Conservation (phyloP, 306 rosid genomes). For the Rosa persica region DNA sequence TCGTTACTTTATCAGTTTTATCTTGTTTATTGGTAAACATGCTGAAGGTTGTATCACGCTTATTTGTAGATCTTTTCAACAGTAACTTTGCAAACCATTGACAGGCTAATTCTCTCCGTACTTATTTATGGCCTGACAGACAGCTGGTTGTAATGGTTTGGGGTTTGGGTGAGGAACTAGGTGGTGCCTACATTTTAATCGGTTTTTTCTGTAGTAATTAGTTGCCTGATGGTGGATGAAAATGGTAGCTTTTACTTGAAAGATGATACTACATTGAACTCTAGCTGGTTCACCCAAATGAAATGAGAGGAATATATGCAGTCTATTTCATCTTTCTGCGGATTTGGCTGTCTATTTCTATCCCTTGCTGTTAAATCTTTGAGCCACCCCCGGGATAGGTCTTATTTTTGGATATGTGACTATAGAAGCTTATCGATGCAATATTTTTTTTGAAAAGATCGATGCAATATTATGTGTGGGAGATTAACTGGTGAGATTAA, state of each 20-base stretch:
- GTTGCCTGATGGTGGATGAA: not conserved
- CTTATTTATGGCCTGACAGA: not conserved
- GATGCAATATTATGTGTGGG: not conserved
- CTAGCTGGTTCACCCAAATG: not conserved
- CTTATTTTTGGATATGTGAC: not conserved
- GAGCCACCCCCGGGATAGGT: no score
- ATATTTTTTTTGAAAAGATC: no score
- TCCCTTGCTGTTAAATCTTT: no score
- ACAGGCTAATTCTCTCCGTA: not conserved
- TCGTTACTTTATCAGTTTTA: no score
- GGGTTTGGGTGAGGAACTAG: not conserved
- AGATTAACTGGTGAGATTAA: not conserved
- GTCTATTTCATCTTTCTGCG: no score
- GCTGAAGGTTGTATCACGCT: not conserved
- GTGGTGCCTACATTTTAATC: not conserved
- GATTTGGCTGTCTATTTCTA: not conserved
- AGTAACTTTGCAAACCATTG: not conserved
- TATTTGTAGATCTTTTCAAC: not conserved
- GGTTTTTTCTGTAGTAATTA: not conserved
- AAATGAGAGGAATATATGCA: no score
- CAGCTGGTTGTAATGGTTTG: not conserved
- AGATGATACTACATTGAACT: not conserved
- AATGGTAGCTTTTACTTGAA: not conserved
- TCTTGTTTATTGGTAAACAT: not conserved
- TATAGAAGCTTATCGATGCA: not conserved